These are phyloP conservation scores for Scheffersomyces quercinus DNA, from an alignment of 1,139 yeast species.

Conservation along the genomic window DNA sequence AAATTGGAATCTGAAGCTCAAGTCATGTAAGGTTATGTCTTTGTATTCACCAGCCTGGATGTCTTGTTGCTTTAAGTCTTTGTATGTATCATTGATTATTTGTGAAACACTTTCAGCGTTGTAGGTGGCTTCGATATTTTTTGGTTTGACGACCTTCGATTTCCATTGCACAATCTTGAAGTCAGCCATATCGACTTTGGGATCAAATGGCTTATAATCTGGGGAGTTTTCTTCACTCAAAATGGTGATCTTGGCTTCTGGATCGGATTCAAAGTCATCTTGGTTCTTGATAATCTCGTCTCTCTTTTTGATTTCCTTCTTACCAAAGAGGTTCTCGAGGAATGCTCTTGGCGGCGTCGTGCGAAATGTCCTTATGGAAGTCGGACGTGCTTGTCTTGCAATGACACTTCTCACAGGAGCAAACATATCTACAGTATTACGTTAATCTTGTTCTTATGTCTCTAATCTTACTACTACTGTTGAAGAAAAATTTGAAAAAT, in stretches of 20 bases:
- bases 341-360: constrained; percentile 14
- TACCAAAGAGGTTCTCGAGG: constrained; percentile 21
- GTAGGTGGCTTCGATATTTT: constrained; percentile 33
- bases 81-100: constrained; percentile 28
- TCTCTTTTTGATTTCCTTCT: constrained; percentile 21
- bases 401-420: neutral
- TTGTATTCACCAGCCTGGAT: constrained; percentile 17
- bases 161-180: constrained; percentile 42
- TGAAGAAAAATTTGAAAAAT: constrained; percentile 1
- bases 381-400: neutral
- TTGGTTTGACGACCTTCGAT: constrained; percentile 18
- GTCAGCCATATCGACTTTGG: constrained; percentile 34
- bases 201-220: constrained; percentile 24
- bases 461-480: neutral
- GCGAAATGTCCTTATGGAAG: constrained; percentile 13
- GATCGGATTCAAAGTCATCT: constrained; percentile 37
- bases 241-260: constrained; percentile 35
- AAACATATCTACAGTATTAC: neutral
- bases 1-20: constrained; percentile 58
- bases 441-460: neutral
- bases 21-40: constrained; percentile 38
- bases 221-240: constrained; percentile 42
- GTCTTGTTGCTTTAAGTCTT: constrained; percentile 19
- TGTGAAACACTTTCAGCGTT: constrained; percentile 23
- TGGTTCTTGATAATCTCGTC: constrained; percentile 43